A percentile compares a stretch with the other conserved stretches of the same genome.
These are phyloP conservation scores for Aspergillus asperescens DNA, from an alignment of 495 filamentous ascomycete species.

Conservation along the genomic window DNA sequence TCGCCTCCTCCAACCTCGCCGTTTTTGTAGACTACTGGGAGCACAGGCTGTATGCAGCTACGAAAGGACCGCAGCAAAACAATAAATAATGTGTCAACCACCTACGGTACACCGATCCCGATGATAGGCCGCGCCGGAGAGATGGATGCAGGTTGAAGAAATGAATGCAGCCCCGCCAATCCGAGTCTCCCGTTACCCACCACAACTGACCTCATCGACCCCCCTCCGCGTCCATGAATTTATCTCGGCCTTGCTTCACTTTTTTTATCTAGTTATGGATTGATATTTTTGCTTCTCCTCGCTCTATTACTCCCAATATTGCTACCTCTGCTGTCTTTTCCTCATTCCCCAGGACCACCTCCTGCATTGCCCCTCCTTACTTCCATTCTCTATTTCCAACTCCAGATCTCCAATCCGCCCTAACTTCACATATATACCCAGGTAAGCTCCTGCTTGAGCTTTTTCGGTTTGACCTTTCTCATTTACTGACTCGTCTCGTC, in stretches of 20 bases:
- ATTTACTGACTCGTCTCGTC: not conserved
- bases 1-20: conserved; percentile 2
- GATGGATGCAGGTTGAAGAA: not conserved
- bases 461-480: conserved; percentile 1
- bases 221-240: conserved; percentile 22
- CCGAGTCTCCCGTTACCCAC: conserved; percentile 25
- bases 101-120: not conserved
- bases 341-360: not conserved
- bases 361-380: conserved; percentile 1
- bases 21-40: not conserved
- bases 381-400: conserved; percentile 4
- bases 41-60: not conserved
- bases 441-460: not conserved
- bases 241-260: conserved; percentile 15
- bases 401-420: not conserved
- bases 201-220: conserved; percentile 39
- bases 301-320: conserved; percentile 9
- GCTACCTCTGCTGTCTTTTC: conserved; percentile 6
- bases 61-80: conserved; percentile 4
- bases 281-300: conserved; percentile 4
- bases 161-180: conserved; percentile 19
- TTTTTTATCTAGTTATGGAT: conserved; percentile 4
- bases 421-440: not conserved
- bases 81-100: not conserved
- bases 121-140: conserved; percentile 6